Evolutionary conservation across 129 eudicot genomes (phyloP), one percentile per base, ranked within the genome.

Genomic region (Artemisia annua): DNA sequence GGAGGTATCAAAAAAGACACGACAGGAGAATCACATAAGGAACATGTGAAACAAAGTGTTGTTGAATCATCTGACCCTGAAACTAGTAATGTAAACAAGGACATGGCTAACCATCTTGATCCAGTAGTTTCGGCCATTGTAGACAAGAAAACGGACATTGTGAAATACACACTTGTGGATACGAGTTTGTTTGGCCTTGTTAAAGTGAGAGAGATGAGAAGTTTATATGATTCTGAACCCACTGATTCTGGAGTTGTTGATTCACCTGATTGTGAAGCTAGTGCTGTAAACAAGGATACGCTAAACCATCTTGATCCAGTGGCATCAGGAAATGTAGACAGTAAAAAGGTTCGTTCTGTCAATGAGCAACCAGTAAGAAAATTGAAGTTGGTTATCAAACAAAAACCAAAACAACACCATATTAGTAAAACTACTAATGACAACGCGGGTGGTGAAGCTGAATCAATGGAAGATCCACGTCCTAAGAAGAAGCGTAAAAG

Each of bases 361-460:
- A 39, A 39, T 11, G 28, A 22, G 7, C 66, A 72, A 72, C 56
- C 76, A 1, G 69, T 73, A 63, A 49, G 78, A 50, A 73, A 73
- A 62, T 70, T 73, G 39, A 73, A 73, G 70, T 30, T 73, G 17
- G 14, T 73, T 11, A 49, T 54, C 5, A 62, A 73, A 73, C 32
- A 49, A 14, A 73, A 62, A 63, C 15, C 78, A 18, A 73, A 49
- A 49, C 18, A 48, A 8, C 58, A 13, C 3, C 52, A 12, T 48
- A 14, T 52, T 26, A 48, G 1, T 15, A 72, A 48, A 9, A 54
- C 46, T 9, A 46, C 3, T 5, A 72, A 60, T 10, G 69, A 60
- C 11, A n/a, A 48, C 50, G 8, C 49, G 22, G 49, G 62, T 16
- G 28, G 60, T 63, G 68, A 72, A 63, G 76, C 60, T 20, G 75